phyloP scores from a whole-genome alignment of 768 basidiomycete species.

The Tricholoma sp. region DNA sequence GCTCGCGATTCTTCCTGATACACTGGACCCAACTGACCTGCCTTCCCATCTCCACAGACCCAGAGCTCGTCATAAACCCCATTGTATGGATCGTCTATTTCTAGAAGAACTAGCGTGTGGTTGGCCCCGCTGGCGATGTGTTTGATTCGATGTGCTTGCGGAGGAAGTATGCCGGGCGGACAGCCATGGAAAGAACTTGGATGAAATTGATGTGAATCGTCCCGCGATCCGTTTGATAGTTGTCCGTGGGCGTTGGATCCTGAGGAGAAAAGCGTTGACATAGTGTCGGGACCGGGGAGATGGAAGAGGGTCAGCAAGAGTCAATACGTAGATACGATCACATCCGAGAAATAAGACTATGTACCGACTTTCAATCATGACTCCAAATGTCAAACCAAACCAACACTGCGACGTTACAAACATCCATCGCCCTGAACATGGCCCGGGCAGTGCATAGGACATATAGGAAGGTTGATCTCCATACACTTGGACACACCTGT shows the following conservation, averaged over 20 bases:
- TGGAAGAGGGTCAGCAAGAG: background rate
- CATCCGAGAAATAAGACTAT: background rate
- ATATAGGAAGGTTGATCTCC: background rate
- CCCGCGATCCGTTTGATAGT: constrained; percentile 38
- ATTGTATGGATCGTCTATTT: constrained; percentile 17
- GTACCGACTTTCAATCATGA: background rate
- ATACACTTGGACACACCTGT: background rate
- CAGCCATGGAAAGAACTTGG: constrained; percentile 33
- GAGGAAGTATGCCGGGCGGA: constrained; percentile 25
- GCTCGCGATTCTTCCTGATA: constrained; percentile 18
- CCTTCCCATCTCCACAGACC: constrained; percentile 68
- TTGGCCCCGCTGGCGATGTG: constrained; percentile 70
- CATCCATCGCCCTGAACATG: background rate
- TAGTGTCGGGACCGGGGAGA: background rate
- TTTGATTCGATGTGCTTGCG: constrained; percentile 28
- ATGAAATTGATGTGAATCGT: constrained; percentile 40
- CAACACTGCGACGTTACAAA: background rate
- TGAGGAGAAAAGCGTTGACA: constrained; percentile 13
- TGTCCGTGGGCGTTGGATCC: constrained; percentile 51
- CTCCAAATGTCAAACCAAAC: too few species aligned
- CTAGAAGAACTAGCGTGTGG: constrained; percentile 71
- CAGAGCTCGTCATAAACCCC: constrained; percentile 42
- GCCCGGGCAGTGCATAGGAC: background rate
- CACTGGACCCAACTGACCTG: constrained; percentile 65
- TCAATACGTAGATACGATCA: constrained; percentile 5